A percentile compares a stretch with the other conserved stretches of the same genome.
Conservation (phyloP, 139 green algal genomes). For the Chlorella sp. region DNA sequence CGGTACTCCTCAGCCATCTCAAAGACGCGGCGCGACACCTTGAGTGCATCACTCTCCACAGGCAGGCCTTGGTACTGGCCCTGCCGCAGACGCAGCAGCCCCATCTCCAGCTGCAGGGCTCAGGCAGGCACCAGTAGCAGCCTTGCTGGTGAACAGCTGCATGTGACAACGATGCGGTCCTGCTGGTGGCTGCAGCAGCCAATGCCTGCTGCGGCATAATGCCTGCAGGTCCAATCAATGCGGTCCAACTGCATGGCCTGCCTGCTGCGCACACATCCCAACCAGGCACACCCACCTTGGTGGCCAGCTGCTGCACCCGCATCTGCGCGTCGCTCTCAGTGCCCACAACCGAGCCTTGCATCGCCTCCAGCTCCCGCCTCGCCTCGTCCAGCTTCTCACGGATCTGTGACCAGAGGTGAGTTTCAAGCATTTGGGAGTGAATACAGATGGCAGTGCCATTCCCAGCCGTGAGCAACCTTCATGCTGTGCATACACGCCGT, state of each 20-base stretch:
- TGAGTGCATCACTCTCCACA: not conserved
- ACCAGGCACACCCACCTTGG: too few species aligned
- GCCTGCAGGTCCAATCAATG: too few species aligned
- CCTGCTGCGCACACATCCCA: too few species aligned
- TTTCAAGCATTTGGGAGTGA: too few species aligned
- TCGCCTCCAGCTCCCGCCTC: not conserved
- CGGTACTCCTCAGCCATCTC: not conserved
- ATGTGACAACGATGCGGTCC: not conserved
- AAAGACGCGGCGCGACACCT: not conserved
- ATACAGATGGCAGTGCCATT: too few species aligned
- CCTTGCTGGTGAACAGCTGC: not conserved
- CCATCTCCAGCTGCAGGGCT: not conserved
- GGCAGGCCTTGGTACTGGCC: not conserved
- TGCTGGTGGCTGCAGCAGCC: too few species aligned
- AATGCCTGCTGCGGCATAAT: too few species aligned
- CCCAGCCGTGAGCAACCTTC: too few species aligned
- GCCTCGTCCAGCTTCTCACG: not conserved
- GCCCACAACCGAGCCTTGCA: not conserved
- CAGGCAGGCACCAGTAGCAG: not conserved
- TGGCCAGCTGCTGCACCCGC: conserved; percentile 8
- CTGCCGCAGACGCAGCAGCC: not conserved
- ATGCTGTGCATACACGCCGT: not conserved
- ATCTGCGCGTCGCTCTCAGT: not conserved
- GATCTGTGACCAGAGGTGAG: not conserved
- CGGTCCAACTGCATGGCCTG: too few species aligned